Percentiles rank a stretch among this genome's conserved stretches.
phyloP scores from a whole-genome alignment of 164 flowering plant genomes.

The Magnolia officinalis region DNA sequence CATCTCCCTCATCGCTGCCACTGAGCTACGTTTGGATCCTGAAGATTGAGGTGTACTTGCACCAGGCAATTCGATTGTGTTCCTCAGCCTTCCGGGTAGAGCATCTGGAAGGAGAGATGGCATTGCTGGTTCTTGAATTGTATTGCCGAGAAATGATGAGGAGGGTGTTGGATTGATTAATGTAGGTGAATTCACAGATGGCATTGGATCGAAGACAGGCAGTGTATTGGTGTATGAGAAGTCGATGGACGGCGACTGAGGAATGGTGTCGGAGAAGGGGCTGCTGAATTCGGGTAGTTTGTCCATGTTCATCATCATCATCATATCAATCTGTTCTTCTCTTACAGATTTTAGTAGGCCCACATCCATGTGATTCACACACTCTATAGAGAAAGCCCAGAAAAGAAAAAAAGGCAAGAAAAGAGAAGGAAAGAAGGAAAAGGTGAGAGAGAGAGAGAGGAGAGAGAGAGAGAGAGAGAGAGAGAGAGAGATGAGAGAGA shows the following conservation, averaged over 20 bases:
- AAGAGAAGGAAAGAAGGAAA: conserved; percentile 8
- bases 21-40: conserved; percentile 26
- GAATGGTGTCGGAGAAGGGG: conserved; percentile 11
- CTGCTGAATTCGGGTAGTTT: conserved; percentile 29
- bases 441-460: conserved; percentile 6
- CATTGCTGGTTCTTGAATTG: conserved; percentile 4
- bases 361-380: conserved; percentile 33
- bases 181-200: conserved; percentile 12
- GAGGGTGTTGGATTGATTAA: conserved; percentile 18
- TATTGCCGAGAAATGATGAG: neutral
- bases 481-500: too few species aligned
- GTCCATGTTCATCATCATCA: conserved; percentile 41
- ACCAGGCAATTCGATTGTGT: conserved; percentile 10
- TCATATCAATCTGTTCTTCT: conserved; percentile 35
- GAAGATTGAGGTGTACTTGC: conserved; percentile 6
- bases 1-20: conserved; percentile 59
- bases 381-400: neutral
- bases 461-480: too few species aligned
- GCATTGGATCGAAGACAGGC: neutral
- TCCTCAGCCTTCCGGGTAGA: conserved; percentile 9
- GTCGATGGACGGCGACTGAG: conserved; percentile 14
- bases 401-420: neutral
- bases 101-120: conserved; percentile 16
- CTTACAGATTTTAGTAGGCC: conserved; percentile 30
- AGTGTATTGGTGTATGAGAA: neutral